phyloP scores from a whole-genome alignment of 305 asterid genomes.

The Withania somnifera region DNA sequence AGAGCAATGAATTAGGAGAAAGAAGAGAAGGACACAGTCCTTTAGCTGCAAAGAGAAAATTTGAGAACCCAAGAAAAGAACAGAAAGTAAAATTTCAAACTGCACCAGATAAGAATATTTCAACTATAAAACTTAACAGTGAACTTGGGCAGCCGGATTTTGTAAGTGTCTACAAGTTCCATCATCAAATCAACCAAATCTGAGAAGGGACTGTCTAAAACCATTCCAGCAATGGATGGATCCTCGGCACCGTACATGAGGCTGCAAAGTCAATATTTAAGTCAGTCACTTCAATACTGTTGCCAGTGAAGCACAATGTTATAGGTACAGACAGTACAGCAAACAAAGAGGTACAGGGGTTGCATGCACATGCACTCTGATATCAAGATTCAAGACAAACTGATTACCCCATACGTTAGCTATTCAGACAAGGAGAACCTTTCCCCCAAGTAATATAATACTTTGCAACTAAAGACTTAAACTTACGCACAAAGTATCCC shows the following conservation, averaged over 20 bases:
- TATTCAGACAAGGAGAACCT: background rate
- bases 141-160: slow-evolving; percentile 85
- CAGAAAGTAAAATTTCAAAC: background rate
- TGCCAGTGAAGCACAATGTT: background rate
- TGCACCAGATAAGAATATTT: background rate
- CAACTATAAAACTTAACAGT: slow-evolving; percentile 39
- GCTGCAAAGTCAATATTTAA: slow-evolving; percentile 27
- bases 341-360: background rate
- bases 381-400: background rate
- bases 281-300: background rate
- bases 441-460: background rate
- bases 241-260: slow-evolving; percentile 92
- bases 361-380: background rate
- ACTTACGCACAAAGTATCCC: background rate
- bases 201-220: slow-evolving; percentile 89
- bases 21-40: background rate
- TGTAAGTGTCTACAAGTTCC: slow-evolving; percentile 90
- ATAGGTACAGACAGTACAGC: background rate
- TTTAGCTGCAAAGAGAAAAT: slow-evolving; percentile 1
- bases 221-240: slow-evolving; percentile 97
- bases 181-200: slow-evolving; percentile 94
- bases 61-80: background rate
- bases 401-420: background rate
- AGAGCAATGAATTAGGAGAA: background rate
- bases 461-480: background rate